Conservation (phyloP, 148 eudicot genomes). For the Cornus kousa region DNA sequence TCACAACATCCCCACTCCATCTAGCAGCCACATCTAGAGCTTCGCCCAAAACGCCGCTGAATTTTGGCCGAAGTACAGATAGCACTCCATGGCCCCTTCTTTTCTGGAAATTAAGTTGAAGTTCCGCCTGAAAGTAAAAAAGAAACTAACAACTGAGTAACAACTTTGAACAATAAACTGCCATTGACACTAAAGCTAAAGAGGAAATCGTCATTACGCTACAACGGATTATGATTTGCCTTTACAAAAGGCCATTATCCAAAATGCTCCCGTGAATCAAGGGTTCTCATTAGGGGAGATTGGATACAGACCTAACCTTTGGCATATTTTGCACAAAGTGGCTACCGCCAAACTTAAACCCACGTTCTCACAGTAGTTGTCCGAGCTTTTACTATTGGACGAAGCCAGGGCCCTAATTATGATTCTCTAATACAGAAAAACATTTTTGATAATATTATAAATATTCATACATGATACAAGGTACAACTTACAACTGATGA, state of each 20-base stretch:
- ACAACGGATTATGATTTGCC: neutral
- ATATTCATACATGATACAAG: neutral
- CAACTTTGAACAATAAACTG: neutral
- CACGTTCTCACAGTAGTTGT: neutral
- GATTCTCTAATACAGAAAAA: neutral
- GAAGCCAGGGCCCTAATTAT: no score
- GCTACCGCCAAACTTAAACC: neutral
- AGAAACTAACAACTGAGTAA: neutral
- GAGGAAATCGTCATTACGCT: constrained; percentile 3
- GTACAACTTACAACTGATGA: neutral
- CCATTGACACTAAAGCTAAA: neutral
- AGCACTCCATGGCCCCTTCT: constrained; percentile 92
- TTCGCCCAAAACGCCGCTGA: constrained; percentile 95
- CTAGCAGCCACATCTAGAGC: constrained; percentile 97
- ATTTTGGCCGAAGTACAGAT: constrained; percentile 85
- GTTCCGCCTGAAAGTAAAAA: constrained; percentile 69
- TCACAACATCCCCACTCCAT: constrained; percentile 99
- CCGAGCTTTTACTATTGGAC: neutral
- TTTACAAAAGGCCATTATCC: no score
- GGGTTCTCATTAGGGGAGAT: no score
- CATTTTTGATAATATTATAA: no score
- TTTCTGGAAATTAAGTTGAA: constrained; percentile 89
- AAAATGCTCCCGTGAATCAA: no score
- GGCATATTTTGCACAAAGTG: no score
- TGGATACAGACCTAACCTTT: no score